Base-by-base conservation (phyloP, 306 rosid genomes). In the Sphenostylis stenocarpa region DNA sequence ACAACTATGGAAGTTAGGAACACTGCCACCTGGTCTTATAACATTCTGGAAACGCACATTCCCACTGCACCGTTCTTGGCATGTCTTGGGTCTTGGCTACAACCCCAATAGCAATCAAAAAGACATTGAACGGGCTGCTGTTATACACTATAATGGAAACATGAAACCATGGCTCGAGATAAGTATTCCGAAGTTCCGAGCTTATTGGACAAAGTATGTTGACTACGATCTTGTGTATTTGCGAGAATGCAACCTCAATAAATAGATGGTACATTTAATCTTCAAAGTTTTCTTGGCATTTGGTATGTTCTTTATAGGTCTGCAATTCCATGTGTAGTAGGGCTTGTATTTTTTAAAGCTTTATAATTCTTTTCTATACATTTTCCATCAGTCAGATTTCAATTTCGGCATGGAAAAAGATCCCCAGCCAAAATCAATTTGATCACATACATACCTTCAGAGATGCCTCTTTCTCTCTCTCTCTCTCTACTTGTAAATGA, bases 131-230 rank as follows among this genome's bases (percentile, higher is more conserved):
- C 85, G 85, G 74, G 91, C 97, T 19, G 93, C 98, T 31, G 98
- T 91, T 56, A 56, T 93, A 73, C 98, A 93, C 81, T 93, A 90
- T 78, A 93, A 91, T 17, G 98, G 98, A 53, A 93, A 93, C 91
- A 81, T 93, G 97, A 93, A 93, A 83, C 98, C 98, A 0, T 93
- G 98, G 98, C 96, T 93, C 49, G 98, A 93, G 91, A 91, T 93
- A 67, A 90, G 91, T 82, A 87, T 93, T 80, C 89, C 97, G 36
- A 91, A 87, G 84, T 94, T 88, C 69, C 86, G 94, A 52, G 82
- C 57, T 80, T 85, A 88, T 86, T 91, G 98, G 98, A 71, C 91
- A 12, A 91, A 85, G 67, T 70, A 85, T 79, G 89, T 91, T 41
- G 91, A 90, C 78, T 88, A 87, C 47, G 83, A 88, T 62, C 82